Evolutionary conservation across 208 protist genomes (phyloP).

Genomic region (Acanthamoeba triangularis): DNA sequence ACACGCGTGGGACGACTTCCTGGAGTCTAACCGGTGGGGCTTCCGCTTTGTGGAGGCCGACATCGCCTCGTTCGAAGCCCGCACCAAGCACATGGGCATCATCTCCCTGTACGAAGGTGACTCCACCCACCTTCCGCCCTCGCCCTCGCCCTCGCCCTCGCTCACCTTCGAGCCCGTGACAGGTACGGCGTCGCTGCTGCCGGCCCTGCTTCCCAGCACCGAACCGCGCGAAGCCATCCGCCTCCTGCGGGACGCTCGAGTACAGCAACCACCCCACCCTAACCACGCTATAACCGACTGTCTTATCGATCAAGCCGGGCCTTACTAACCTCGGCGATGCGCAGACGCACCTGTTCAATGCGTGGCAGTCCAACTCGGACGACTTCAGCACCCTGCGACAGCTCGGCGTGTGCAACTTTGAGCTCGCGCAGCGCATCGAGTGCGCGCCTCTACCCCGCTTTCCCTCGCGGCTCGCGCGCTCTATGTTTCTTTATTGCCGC

Average conservation of each 20-base stretch:
- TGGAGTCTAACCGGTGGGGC: not conserved
- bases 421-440: constrained; percentile 17
- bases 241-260: constrained; percentile 2
- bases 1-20: constrained; percentile 24
- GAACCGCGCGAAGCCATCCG: constrained; percentile 31
- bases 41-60: constrained; percentile 55
- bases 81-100: constrained; percentile 43
- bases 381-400: constrained; percentile 49
- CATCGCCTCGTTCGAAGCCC: not conserved
- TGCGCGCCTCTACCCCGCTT: too few species aligned
- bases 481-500: too few species aligned
- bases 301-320: not conserved
- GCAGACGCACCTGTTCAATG: constrained; percentile 20
- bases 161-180: too few species aligned
- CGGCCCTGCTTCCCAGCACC: not conserved
- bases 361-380: constrained; percentile 51
- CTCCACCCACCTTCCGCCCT: not conserved
- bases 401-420: constrained; percentile 28
- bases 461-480: too few species aligned
- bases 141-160: too few species aligned
- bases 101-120: constrained; percentile 24
- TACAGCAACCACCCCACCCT: not conserved
- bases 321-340: too few species aligned
- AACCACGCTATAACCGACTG: too few species aligned
- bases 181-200: not conserved